phyloP scores from a whole-genome alignment of 352 stramenopile species.

The Globisporangium okanoganense region DNA sequence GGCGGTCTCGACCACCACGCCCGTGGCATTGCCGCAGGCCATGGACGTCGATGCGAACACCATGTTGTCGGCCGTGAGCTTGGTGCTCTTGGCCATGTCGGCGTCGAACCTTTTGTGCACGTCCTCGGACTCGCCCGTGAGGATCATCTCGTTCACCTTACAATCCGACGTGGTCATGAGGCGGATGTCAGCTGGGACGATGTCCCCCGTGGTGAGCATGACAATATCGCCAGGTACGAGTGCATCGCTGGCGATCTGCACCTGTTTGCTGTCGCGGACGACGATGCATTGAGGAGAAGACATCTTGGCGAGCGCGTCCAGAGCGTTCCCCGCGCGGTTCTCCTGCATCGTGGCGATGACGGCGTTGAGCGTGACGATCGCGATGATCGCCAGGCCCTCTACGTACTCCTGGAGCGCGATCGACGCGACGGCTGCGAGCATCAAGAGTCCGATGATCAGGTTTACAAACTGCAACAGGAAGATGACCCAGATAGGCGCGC shows the following conservation, averaged over 20 bases:
- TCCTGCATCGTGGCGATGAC: constrained; percentile 38
- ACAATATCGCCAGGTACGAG: constrained; percentile 66
- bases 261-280: constrained; percentile 30
- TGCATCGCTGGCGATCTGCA: constrained; percentile 31
- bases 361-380: constrained; percentile 45
- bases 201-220: constrained; percentile 79
- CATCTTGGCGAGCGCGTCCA: constrained; percentile 36
- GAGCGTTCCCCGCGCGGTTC: constrained; percentile 34
- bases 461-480: constrained; percentile 57
- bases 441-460: constrained; percentile 37
- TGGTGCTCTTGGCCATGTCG: constrained; percentile 20
- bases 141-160: constrained; percentile 88
- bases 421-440: constrained; percentile 30
- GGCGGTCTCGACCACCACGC: constrained; percentile 36
- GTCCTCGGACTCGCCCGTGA: constrained; percentile 80
- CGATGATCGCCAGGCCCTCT: constrained; percentile 40
- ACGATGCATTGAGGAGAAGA: constrained; percentile 33
- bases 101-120: constrained; percentile 24
- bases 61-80: constrained; percentile 67
- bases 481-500: constrained; percentile 30
- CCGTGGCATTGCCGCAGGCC: constrained; percentile 42
- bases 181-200: constrained; percentile 84
- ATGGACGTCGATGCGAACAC: constrained; percentile 84
- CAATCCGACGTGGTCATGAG: constrained; percentile 65
- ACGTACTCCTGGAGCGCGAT: constrained; percentile 32